These are phyloP conservation scores for Apiotrichum akiyoshidainum DNA, from an alignment of 1,284 basidiomycete species.

Conservation along the genomic window DNA sequence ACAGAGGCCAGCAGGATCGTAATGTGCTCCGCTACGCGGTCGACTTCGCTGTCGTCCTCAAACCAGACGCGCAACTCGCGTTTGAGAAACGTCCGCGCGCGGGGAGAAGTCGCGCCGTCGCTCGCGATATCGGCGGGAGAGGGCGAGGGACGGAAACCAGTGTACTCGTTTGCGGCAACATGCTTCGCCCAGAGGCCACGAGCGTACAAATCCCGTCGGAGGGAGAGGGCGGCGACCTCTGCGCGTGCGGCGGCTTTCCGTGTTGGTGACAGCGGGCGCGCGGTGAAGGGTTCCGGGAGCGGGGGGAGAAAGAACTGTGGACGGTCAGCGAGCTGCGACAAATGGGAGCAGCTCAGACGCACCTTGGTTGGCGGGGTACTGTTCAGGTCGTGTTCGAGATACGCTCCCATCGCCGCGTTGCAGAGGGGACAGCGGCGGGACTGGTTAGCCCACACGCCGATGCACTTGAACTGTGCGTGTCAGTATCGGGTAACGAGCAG, in stretches of 20 bases:
- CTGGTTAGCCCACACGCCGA: constrained; percentile 75
- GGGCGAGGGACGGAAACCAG: constrained; percentile 75
- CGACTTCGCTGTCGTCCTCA: constrained; percentile 61
- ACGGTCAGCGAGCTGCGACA: background rate
- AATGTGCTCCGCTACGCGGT: constrained; percentile 64
- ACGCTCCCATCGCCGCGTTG: constrained; percentile 66
- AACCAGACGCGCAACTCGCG: constrained; percentile 79
- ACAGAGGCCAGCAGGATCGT: constrained; percentile 79
- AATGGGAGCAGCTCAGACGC: constrained; percentile 6
- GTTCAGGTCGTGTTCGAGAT: constrained; percentile 67
- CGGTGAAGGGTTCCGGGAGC: constrained; percentile 45
- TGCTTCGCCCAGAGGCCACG: constrained; percentile 80
- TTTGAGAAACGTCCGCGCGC: constrained; percentile 73
- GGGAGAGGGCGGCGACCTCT: constrained; percentile 44
- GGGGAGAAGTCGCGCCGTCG: constrained; percentile 27
- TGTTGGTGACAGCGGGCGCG: constrained; percentile 7
- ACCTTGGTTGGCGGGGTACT: constrained; percentile 44
- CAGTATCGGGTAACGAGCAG: background rate
- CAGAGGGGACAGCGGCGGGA: constrained; percentile 69
- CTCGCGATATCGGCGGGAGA: constrained; percentile 60
- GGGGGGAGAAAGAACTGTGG: constrained; percentile 67
- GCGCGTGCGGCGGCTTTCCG: constrained; percentile 3
- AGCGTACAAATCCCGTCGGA: constrained; percentile 65
- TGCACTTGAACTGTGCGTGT: constrained; percentile 70
- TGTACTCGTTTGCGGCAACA: constrained; percentile 75